These are phyloP conservation scores for Pyrenophora seminiperda DNA, from an alignment of 2,329 filamentous ascomycete species.

Conservation along the genomic window DNA sequence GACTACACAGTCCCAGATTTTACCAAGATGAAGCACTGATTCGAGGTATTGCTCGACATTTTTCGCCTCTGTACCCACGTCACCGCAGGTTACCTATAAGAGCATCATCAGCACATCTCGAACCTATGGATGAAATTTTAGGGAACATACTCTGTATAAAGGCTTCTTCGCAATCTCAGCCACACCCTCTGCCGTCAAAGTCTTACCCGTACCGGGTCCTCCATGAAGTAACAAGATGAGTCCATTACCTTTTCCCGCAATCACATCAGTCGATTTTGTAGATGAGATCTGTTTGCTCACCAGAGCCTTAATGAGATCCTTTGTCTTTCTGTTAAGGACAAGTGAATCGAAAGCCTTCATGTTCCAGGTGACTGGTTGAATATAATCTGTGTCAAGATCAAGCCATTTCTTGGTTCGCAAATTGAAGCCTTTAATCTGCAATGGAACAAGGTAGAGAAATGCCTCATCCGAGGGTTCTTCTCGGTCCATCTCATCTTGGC, in stretches of 20 bases:
- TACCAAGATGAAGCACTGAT: not conserved
- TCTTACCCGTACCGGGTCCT: conserved; percentile 23
- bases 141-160: no score
- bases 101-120: no score
- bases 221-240: conserved; percentile 26
- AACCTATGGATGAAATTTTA: no score
- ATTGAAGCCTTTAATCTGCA: no score
- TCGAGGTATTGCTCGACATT: conserved; percentile 14
- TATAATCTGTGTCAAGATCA: not conserved
- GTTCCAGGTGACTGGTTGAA: not conserved
- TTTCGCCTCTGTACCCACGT: conserved; percentile 12
- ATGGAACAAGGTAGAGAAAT: no score
- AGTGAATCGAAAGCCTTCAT: not conserved
- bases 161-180: conserved; percentile 5
- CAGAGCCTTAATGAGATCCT: not conserved
- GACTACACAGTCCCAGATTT: conserved; percentile 57
- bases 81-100: conserved; percentile 5
- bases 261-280: conserved; percentile 40
- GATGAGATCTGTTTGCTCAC: not conserved
- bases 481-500: no score
- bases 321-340: not conserved
- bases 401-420: no score
- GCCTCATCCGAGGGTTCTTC: no score
- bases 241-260: conserved; percentile 48
- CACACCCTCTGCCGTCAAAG: conserved; percentile 12